Percentiles rank a stretch among this genome's conserved stretches.
phyloP scores from a whole-genome alignment of 768 basidiomycete genomes.

The Amanita rubescens region DNA sequence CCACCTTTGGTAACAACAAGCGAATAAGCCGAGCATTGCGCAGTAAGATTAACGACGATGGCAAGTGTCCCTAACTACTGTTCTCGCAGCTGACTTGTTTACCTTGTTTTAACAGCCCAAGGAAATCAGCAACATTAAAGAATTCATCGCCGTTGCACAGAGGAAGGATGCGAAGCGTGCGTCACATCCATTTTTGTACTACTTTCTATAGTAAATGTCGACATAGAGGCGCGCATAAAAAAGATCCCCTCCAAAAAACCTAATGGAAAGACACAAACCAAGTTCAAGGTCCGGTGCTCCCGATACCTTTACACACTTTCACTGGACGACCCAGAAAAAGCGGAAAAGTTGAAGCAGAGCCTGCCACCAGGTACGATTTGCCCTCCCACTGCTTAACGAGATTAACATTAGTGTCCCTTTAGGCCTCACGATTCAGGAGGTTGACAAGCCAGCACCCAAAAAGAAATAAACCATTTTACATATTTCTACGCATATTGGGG shows the following conservation, averaged over 20 bases:
- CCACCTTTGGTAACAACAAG: neutral
- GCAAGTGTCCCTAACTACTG: neutral
- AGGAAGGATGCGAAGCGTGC: constrained; percentile 95
- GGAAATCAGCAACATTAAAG: constrained; percentile 97
- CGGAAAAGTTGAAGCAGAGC: constrained; percentile 93
- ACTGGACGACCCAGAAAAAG: constrained; percentile 95
- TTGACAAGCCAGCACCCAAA: constrained; percentile 54
- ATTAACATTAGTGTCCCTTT: neutral
- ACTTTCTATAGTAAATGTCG: neutral
- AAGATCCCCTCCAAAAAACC: constrained; percentile 68
- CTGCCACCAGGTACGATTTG: constrained; percentile 80
- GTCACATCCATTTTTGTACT: constrained; percentile 26
- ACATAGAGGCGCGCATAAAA: constrained; percentile 93
- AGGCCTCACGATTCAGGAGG: constrained; percentile 71
- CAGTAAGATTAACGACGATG: constrained; percentile 1
- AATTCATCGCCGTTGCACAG: constrained; percentile 94
- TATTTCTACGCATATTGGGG: constrained; percentile 15
- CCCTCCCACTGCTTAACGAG: neutral
- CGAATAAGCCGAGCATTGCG: neutral
- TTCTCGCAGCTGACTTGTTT: neutral
- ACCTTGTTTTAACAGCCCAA: constrained; percentile 60
- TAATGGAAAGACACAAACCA: constrained; percentile 76
- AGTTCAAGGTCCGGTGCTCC: constrained; percentile 98
- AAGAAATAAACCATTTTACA: constrained; percentile 46
- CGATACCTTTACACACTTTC: constrained; percentile 97